Conservation (phyloP, 768 basidiomycete species). For the Strobilomyces echinocephalus region DNA sequence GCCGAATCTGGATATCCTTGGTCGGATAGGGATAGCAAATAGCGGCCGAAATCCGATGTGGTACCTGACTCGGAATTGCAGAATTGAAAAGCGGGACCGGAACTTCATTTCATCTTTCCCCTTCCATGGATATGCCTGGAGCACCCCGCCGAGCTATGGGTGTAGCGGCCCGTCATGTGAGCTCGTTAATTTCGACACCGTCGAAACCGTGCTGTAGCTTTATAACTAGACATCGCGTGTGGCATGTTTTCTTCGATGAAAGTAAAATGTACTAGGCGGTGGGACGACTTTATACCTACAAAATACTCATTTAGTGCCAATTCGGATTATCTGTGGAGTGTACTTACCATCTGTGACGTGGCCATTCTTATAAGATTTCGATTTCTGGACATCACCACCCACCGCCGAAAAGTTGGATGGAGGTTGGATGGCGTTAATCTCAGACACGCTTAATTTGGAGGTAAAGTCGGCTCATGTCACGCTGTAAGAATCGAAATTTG, state of each 20-base stretch:
- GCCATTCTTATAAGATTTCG: too few relatives aligned
- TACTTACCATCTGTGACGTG: too few relatives aligned
- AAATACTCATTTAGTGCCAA: too few relatives aligned
- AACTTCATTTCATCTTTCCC: neutral
- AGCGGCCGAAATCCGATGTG: neutral
- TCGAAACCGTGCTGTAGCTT: too few relatives aligned
- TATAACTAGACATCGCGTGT: neutral
- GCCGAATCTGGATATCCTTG: neutral
- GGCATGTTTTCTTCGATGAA: too few relatives aligned
- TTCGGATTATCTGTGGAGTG: too few relatives aligned
- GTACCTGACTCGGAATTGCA: neutral
- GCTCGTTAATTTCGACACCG: neutral
- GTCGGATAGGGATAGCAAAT: neutral
- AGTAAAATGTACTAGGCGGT: too few relatives aligned
- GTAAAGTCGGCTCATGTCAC: constrained; percentile 9
- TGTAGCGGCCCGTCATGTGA: neutral
- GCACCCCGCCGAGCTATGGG: too few relatives aligned
- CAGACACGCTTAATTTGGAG: constrained; percentile 12
- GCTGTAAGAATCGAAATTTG: neutral
- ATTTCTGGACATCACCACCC: too few relatives aligned
- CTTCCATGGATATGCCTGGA: neutral
- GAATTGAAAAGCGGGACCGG: neutral
- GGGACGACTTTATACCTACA: too few relatives aligned
- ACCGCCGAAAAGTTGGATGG: too few relatives aligned
- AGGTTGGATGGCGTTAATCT: constrained; percentile 13